phyloP scores from a whole-genome alignment of 2,329 filamentous ascomycete species.

The Chalaropsis ovoidea region DNA sequence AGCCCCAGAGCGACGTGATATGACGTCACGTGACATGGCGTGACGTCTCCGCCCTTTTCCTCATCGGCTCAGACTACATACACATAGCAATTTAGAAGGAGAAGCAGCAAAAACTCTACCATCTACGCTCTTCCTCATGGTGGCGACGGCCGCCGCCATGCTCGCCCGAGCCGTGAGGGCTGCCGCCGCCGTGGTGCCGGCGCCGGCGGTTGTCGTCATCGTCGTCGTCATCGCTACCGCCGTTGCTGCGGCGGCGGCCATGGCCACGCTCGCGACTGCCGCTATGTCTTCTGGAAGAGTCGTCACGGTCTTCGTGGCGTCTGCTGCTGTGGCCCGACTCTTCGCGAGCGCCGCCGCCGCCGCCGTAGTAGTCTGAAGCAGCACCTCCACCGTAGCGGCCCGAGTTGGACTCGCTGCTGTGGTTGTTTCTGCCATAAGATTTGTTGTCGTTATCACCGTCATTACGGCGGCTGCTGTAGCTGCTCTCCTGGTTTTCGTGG shows the following conservation, averaged over 20 bases:
- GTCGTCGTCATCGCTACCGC: slow-evolving; percentile 18
- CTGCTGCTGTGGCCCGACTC: slow-evolving; percentile 32
- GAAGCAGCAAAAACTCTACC: slow-evolving; percentile 23
- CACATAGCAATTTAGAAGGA: slow-evolving; percentile 1
- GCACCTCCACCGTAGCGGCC: slow-evolving; percentile 38
- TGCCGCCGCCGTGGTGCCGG: slow-evolving; percentile 27
- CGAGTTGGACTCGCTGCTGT: slow-evolving; percentile 26
- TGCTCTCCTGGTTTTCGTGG: slow-evolving; percentile 20
- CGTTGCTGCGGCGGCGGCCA: slow-evolving; percentile 27
- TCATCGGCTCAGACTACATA: not conserved
- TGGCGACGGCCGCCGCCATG: slow-evolving; percentile 20
- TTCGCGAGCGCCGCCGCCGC: slow-evolving; percentile 38
- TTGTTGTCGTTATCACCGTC: slow-evolving; percentile 18
- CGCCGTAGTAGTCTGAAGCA: slow-evolving; percentile 41
- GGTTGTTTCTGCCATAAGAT: slow-evolving; percentile 12
- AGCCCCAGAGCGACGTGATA: too few relatives aligned
- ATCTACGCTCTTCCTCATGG: slow-evolving; percentile 24
- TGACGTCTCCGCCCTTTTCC: too few relatives aligned
- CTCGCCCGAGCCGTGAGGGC: slow-evolving; percentile 23
- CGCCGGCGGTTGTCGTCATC: slow-evolving; percentile 18
- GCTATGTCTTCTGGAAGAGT: not conserved
- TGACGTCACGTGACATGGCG: too few relatives aligned
- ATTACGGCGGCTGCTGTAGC: slow-evolving; percentile 12
- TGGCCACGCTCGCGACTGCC: slow-evolving; percentile 28
- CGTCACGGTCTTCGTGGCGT: slow-evolving; percentile 25